Evolutionary conservation across 2,329 filamentous ascomycete genomes (phyloP), one percentile per base, ranked within the genome.

Genomic region (Paraphaeosphaeria minitans): DNA sequence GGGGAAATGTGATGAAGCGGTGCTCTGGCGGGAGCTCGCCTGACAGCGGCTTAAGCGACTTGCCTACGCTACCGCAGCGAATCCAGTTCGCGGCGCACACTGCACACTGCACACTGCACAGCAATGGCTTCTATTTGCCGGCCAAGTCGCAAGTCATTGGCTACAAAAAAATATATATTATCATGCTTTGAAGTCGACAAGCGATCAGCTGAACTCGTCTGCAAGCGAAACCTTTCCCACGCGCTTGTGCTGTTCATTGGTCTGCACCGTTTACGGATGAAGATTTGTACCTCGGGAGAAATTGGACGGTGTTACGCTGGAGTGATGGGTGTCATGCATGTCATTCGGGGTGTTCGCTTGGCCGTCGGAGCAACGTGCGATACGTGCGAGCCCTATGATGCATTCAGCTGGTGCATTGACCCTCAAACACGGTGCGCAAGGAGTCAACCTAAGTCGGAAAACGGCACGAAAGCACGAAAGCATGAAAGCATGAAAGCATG

Each of bases 381-480:
- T 62, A 66, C 63, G 67, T 69, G 69, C 68, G 62, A 61, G 57
- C 37, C 56, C 63, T 67, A 67, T 66, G n/a, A 37, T 35, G 31
- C 48, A 41, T 52, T 42, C 49, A 52, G 49, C 49, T 52, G 49
- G 37, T 33, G 51, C 39, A 35, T 33, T 16, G 19, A 24, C 24
- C 24, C 7, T 41, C 33, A 16, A 42, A 45, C 56, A n/a, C 16
- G 51, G 35, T 46, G 35, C 29, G 19, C 43, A 54, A 57, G 56
- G 46, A 13, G 53, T 52, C 56, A 47, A 50, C 6, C 21, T 37
- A 52, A 31, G 8, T 43, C 27, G 35, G 41, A 41, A 24, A 27
- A 35, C 35, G 16, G 29, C 41, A 50, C 54, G 56, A 53, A 54
- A 45, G 47, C 27, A n/a, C 43, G 39, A 37, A 56, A 48, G 35